Base-by-base conservation (phyloP, 1,284 basidiomycete species). In the Porogramme epimiltina region DNA sequence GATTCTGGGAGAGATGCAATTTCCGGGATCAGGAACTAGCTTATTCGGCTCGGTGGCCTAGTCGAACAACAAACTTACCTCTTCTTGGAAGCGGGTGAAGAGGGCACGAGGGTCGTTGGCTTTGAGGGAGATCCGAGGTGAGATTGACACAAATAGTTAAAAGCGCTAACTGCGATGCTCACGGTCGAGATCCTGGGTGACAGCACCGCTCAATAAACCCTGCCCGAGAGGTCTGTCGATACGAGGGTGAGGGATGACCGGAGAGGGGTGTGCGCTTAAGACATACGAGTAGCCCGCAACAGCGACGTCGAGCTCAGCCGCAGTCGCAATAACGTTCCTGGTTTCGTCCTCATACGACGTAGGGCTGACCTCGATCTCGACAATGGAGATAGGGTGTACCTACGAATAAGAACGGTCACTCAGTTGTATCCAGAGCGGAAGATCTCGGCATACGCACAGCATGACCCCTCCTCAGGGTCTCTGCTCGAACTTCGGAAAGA, bases 291-390 rank as follows among this genome's bases (percentile, higher is more conserved):
- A 87, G 20, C 76, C 81, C 9, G 76, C 66, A 31, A 87, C 71
- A 13, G 82, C 70, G 36, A 82, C 70, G 11, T 70, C 70, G 19
- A 80, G 72, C 55, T 82, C 75, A n/a, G 71, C 65, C 16, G 70
- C 66, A 3, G 70, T 64, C 2, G 66, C 62, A 25, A 76, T 66
- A 5, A 76, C 74, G 58, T 73, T 72, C 61, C 69, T 70, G 1
- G 70, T 73, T 56, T 80, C 78, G 26, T 77, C 68, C 45, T 78
- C 77, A 49, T 75, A 76, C 1, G 71, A 66, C 72, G 76, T 80
- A 15, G 78, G 71, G 37, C 78, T 80, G 37, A 81, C 68, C 63
- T 83, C 80, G 49, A 81, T 79, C 64, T 83, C 81, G 33, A 78
- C 75, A 3, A 71, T 67, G 2, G 75, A 66, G 42, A 82, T 71